Evolutionary conservation across 225 moss, liverwort and hornwort species (phyloP).

Genomic region (Sphagnum tenellum): DNA sequence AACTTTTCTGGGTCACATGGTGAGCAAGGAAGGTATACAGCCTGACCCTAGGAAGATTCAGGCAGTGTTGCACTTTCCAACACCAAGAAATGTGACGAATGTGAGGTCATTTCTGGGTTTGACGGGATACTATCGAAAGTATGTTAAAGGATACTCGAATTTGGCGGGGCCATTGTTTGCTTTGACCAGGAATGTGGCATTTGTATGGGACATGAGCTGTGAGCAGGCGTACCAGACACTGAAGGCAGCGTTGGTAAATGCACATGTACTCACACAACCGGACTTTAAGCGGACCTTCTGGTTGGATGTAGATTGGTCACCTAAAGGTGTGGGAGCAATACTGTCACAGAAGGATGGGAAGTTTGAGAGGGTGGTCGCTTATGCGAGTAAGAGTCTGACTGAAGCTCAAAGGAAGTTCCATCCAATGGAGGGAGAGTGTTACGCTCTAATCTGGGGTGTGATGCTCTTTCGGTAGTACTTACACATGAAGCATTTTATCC

Average conservation of each 20-base stretch:
- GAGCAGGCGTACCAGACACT: background rate
- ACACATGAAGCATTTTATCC: background rate
- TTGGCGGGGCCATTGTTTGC: constrained; percentile 1
- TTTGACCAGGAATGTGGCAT: background rate
- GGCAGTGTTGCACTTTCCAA: constrained; percentile 1
- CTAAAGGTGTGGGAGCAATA: background rate
- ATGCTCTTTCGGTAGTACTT: background rate
- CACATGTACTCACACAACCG: background rate
- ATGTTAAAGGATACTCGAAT: background rate
- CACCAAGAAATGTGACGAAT: background rate
- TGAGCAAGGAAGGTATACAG: constrained; percentile 1
- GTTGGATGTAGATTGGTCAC: constrained; percentile 4
- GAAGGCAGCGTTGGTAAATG: background rate
- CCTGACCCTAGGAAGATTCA: constrained; percentile 1
- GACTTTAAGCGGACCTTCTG: background rate
- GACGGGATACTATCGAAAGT: constrained; percentile 1
- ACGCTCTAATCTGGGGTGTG: constrained; percentile 1
- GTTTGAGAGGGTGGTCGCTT: constrained; percentile 1
- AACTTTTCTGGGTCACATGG: constrained; percentile 5
- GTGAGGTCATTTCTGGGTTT: constrained; percentile 1
- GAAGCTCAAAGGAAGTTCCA: background rate
- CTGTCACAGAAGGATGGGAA: background rate
- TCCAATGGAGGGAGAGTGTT: constrained; percentile 3
- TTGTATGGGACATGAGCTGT: background rate
- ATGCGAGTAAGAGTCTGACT: background rate